Percentiles rank a stretch among this genome's conserved stretches.
Conservation (phyloP, 441 rosid genomes). For the Brassica balearica region DNA sequence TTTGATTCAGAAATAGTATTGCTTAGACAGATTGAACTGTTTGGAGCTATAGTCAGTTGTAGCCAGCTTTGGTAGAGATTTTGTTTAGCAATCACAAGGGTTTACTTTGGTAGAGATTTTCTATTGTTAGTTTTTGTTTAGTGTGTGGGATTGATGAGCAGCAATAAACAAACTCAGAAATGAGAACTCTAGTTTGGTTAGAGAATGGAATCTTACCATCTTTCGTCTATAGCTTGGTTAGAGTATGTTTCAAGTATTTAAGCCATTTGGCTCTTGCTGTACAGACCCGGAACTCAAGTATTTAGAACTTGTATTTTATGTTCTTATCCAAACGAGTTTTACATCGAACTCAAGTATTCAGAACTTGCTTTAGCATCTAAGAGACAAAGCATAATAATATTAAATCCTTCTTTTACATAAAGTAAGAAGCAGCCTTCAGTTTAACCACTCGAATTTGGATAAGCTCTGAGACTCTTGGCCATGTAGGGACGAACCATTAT, state of each 20-base stretch:
- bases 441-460: neutral
- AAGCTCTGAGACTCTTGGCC: slow-evolving; percentile 20
- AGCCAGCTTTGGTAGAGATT: slow-evolving; percentile 16
- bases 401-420: slow-evolving; percentile 32
- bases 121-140: slow-evolving; percentile 31
- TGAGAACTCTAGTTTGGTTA: slow-evolving; percentile 27
- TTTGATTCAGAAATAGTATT: slow-evolving; percentile 23
- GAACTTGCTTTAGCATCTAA: slow-evolving; percentile 21
- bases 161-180: slow-evolving; percentile 24
- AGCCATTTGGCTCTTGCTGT: slow-evolving; percentile 5
- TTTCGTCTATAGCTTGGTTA: slow-evolving; percentile 13
- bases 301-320: neutral
- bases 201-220: slow-evolving; percentile 21
- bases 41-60: slow-evolving; percentile 33
- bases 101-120: slow-evolving; percentile 37
- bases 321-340: slow-evolving; percentile 13
- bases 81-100: slow-evolving; percentile 21
- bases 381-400: slow-evolving; percentile 4
- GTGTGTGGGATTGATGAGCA: slow-evolving; percentile 14
- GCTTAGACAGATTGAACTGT: slow-evolving; percentile 29
- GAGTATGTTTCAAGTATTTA: slow-evolving; percentile 15
- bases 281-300: slow-evolving; percentile 1
- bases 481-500: slow-evolving; percentile 2
- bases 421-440: slow-evolving; percentile 2
- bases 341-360: slow-evolving; percentile 21